Percentiles rank a stretch among this genome's conserved stretches.
Conservation (phyloP, 2,329 filamentous ascomycete genomes). For the Fonsecaea erecta region DNA sequence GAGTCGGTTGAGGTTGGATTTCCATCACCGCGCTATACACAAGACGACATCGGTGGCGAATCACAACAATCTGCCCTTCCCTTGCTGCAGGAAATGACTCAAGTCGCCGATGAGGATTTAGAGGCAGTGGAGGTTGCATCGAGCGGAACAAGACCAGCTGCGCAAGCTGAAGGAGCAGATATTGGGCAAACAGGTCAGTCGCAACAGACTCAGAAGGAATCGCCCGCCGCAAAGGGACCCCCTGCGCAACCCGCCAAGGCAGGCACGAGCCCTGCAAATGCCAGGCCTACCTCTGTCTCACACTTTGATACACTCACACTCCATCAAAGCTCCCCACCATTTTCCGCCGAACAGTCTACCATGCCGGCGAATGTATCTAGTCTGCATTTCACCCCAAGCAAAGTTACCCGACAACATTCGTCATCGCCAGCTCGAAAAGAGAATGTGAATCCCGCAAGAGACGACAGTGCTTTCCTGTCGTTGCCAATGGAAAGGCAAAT, state of each 20-base stretch:
- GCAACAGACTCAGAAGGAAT: background rate
- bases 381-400: slow-evolving; percentile 33
- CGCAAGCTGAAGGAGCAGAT: background rate
- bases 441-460: slow-evolving; percentile 6
- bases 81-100: slow-evolving; percentile 6
- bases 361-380: slow-evolving; percentile 32
- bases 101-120: background rate
- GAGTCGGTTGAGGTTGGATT: background rate
- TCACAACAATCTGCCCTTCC: background rate
- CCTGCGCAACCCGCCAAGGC: background rate
- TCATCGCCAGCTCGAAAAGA: slow-evolving; percentile 21
- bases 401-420: slow-evolving; percentile 3
- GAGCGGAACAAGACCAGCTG: background rate
- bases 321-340: slow-evolving; percentile 30
- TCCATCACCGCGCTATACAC: slow-evolving; percentile 9
- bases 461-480: background rate
- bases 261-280: slow-evolving; percentile 6
- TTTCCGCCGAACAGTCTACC: slow-evolving; percentile 25
- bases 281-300: background rate
- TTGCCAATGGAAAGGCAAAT: background rate
- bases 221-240: background rate
- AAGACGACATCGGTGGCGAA: background rate
- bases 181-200: background rate
- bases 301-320: slow-evolving; percentile 6
- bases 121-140: background rate